These are phyloP conservation scores for Protomyces arabidopsidicola DNA, from an alignment of 1,139 yeast species.

Conservation along the genomic window DNA sequence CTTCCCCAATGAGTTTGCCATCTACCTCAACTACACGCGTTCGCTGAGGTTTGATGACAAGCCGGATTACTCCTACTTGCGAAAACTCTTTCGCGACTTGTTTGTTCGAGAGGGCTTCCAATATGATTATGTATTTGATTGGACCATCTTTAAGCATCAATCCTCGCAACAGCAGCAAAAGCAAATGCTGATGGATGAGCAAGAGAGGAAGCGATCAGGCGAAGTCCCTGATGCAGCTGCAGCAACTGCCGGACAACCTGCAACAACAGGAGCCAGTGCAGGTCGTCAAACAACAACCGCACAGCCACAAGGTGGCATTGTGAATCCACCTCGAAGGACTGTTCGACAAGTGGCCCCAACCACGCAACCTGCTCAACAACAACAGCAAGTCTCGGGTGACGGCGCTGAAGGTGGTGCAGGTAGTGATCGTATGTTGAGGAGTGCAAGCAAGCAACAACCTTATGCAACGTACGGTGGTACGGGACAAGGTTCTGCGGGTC, in stretches of 20 bases:
- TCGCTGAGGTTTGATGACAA: slow-evolving; percentile 91
- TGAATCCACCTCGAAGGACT: slow-evolving; percentile 22
- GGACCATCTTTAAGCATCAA: slow-evolving; percentile 81
- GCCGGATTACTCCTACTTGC: slow-evolving; percentile 87
- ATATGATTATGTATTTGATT: slow-evolving; percentile 92
- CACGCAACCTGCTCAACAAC: not conserved
- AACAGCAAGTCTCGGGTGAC: not conserved
- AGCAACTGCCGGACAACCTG: not conserved
- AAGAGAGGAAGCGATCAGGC: slow-evolving; percentile 1
- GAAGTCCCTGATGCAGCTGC: not conserved
- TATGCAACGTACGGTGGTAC: not conserved
- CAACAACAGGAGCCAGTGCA: not conserved
- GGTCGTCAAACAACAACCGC: not conserved
- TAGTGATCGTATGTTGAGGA: slow-evolving; percentile 24
- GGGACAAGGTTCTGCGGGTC: not conserved
- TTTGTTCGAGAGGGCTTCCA: slow-evolving; percentile 83
- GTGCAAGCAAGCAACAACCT: slow-evolving; percentile 17
- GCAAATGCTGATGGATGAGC: slow-evolving; percentile 1
- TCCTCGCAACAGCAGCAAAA: slow-evolving; percentile 15
- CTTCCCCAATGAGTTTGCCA: slow-evolving; percentile 82
- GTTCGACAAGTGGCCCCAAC: not conserved
- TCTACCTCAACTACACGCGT: slow-evolving; percentile 82
- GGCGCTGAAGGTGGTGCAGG: slow-evolving; percentile 15
- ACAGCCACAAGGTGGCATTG: not conserved
- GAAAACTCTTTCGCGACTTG: slow-evolving; percentile 84